A percentile compares a stretch with the other conserved stretches of the same genome.
Evolutionary conservation across 2,329 filamentous ascomycete species (phyloP).

Genomic region (Onygenales sp.): DNA sequence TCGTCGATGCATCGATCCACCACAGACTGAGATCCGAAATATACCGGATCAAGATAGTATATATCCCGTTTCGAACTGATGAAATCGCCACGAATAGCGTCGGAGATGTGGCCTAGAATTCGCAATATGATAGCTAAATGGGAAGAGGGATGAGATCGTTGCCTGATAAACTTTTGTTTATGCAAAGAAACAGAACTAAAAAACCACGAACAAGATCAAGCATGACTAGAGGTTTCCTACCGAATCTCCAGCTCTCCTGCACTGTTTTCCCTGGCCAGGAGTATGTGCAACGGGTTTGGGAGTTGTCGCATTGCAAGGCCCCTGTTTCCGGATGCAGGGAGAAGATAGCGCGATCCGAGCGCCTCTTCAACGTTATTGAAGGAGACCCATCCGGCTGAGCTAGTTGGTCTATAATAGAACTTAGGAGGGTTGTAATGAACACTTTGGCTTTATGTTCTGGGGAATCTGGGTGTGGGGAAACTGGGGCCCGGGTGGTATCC

Average conservation of each 20-base stretch:
- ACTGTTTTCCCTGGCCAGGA: slow-evolving; percentile 46
- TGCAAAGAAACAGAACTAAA: neutral
- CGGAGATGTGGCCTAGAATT: slow-evolving; percentile 46
- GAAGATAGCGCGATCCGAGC: slow-evolving; percentile 14
- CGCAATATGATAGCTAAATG: slow-evolving; percentile 43
- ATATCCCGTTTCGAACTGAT: slow-evolving; percentile 55
- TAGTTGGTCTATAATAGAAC: slow-evolving; percentile 18
- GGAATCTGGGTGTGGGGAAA: neutral
- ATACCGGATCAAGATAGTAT: slow-evolving; percentile 51
- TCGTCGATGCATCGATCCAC: slow-evolving; percentile 54
- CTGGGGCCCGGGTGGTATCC: neutral
- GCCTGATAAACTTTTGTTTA: neutral
- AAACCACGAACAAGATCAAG: neutral
- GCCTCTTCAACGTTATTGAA: slow-evolving; percentile 18
- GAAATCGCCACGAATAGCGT: slow-evolving; percentile 38
- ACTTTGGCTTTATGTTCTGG: slow-evolving; percentile 15
- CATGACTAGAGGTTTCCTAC: slow-evolving; percentile 20
- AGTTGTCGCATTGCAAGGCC: slow-evolving; percentile 16
- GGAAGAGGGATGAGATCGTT: neutral
- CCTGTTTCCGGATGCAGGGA: slow-evolving; percentile 21
- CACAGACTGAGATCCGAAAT: slow-evolving; percentile 48
- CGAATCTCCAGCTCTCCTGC: slow-evolving; percentile 51
- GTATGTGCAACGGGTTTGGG: slow-evolving; percentile 23
- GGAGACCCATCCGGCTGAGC: slow-evolving; percentile 18
- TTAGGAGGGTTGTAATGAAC: slow-evolving; percentile 22